Evolutionary conservation across 1,284 basidiomycete species (phyloP).

Genomic region (Papiliotrema flavescens): DNA sequence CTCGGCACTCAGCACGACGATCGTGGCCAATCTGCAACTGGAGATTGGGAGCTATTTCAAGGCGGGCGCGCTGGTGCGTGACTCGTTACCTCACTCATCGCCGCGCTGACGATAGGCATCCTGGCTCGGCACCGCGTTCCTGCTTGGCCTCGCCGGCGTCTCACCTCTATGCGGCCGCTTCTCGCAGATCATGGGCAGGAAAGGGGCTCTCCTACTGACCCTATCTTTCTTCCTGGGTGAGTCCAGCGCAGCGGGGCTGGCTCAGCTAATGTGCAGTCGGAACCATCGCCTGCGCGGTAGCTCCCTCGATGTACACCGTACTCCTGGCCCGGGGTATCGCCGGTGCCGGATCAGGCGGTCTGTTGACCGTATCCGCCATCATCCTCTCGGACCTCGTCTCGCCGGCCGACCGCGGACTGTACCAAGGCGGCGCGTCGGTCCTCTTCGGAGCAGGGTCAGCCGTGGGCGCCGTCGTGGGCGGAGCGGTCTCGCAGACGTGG

Average conservation of each 20-base stretch:
- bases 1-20: conserved; percentile 24
- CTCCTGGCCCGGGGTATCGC: conserved; percentile 23
- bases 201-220: conserved; percentile 13
- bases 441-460: conserved; percentile 28
- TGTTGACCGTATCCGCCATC: conserved; percentile 30
- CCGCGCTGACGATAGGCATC: no score
- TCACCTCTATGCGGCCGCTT: conserved; percentile 8
- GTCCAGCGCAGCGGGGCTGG: no score
- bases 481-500: conserved; percentile 20
- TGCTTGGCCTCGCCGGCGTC: background rate
- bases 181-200: conserved; percentile 26
- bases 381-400: conserved; percentile 35
- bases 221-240: no score
- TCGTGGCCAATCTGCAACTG: conserved; percentile 35
- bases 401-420: conserved; percentile 30
- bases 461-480: conserved; percentile 26
- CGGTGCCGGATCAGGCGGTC: conserved; percentile 30
- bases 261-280: conserved; percentile 9
- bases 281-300: conserved; percentile 25
- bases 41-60: conserved; percentile 35
- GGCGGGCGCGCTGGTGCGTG: conserved; percentile 24
- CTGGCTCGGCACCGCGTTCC: background rate
- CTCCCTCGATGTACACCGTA: conserved; percentile 23
- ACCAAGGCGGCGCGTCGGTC: conserved; percentile 33
- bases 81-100: no score